phyloP scores from a whole-genome alignment of 495 filamentous ascomycete species.

The Pyrenopolyporus hunteri region DNA sequence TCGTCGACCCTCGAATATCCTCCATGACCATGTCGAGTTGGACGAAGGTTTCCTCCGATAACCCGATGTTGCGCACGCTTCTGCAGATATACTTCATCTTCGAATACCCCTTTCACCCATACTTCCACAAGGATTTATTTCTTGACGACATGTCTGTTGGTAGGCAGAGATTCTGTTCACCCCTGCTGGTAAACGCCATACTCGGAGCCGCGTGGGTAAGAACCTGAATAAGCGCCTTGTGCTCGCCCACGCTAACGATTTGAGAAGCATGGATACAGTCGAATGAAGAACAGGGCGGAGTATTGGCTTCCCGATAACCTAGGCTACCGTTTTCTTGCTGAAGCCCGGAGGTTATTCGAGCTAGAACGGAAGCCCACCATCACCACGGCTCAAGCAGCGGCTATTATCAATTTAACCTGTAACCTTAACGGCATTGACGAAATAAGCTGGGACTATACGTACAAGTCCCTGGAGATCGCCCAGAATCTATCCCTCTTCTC shows the following conservation, averaged over 20 bases:
- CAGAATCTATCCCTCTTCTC: constrained; percentile 37
- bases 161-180: constrained; percentile 28
- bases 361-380: constrained; percentile 40
- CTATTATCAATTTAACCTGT: constrained; percentile 40
- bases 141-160: constrained; percentile 32
- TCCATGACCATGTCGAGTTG: constrained; percentile 24
- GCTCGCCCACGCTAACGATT: neutral
- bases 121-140: constrained; percentile 35
- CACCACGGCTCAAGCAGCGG: constrained; percentile 44
- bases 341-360: constrained; percentile 48
- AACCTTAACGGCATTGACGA: constrained; percentile 45
- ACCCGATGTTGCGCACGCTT: constrained; percentile 27
- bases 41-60: constrained; percentile 31
- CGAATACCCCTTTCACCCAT: constrained; percentile 29
- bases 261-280: constrained; percentile 42
- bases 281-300: constrained; percentile 40
- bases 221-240: neutral
- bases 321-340: constrained; percentile 49
- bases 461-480: constrained; percentile 44
- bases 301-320: constrained; percentile 47
- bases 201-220: constrained; percentile 47
- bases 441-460: constrained; percentile 43
- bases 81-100: constrained; percentile 36
- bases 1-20: constrained; percentile 30
- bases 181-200: constrained; percentile 42